Base-by-base conservation (phyloP, 768 basidiomycete genomes). In the Russula lepida region DNA sequence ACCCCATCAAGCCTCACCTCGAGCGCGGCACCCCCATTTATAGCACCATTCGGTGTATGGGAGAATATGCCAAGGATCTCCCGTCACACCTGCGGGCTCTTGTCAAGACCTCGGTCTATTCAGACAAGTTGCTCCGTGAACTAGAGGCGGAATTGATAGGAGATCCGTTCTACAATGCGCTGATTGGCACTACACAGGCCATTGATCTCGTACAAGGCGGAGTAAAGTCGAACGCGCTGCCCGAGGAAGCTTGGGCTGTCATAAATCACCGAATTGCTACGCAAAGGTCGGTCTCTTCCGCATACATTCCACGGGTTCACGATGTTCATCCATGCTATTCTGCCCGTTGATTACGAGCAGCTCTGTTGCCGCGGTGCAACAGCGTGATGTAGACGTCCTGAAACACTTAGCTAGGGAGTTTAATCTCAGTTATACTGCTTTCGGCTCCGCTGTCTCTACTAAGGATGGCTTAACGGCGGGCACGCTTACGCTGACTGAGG, bases 181-280 rank as follows among this genome's bases (percentile, higher is more conserved):
- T 76, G 3, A 73, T 75, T 60, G 77, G 65, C 25, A 61, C 65
- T 8, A 66, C 63, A 7, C 65, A 64, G 27, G 65, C 76, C 2
- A 71, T 73, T 64, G 79, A 81, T 58, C 66, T 81, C 9, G 71
- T 81, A 47, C 64, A 70, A 21, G 76, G 76, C 15, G 75, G 73
- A 11, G 72, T 73, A 0, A 81, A 81, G 71, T 69, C 74, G 46
- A 79, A 81, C 59, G 77, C 78, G 1, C 70, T 81, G 13, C 78
- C 79, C 0, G 80, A 81, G 61, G 69, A 68, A 28, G 74, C 68
- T 15, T 74, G 68, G 60, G 74, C 74, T 6, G 58, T 77, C 3
- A 32, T 58, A 13, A 58, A 58, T 33, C 57, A 58, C 19, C 69
- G 73, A 9, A 66, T 77, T 56, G 72, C 69, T 37, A 71, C 71